Evolutionary conservation across 805 yeast genomes (phyloP).

Genomic region (Geotrichum ghanense): DNA sequence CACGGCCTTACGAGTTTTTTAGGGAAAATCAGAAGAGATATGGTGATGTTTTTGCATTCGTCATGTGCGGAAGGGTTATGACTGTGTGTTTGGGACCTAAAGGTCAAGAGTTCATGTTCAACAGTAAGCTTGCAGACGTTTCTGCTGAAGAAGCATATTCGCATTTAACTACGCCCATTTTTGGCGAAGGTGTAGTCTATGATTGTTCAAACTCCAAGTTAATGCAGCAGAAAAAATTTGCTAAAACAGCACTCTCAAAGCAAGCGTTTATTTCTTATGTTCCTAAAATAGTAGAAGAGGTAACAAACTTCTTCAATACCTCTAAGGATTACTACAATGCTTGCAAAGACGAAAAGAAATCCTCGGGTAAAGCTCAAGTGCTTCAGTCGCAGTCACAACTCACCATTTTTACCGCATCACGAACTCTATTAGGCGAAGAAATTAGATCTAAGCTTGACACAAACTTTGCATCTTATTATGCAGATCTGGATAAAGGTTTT

Average conservation of each 20-base stretch:
- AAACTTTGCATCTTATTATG: conserved; percentile 72
- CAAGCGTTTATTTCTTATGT: conserved; percentile 80
- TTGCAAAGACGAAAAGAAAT: conserved; percentile 22
- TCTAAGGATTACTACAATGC: conserved; percentile 35
- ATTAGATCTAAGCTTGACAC: conserved; percentile 74
- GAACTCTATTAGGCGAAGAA: conserved; percentile 84
- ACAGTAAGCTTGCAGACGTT: conserved; percentile 79
- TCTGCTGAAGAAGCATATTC: conserved; percentile 94
- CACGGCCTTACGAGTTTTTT: conserved; percentile 88
- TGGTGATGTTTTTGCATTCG: conserved; percentile 89
- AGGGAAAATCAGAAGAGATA: conserved; percentile 63
- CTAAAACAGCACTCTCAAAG: conserved; percentile 75
- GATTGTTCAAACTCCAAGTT: conserved; percentile 89
- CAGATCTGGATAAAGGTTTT: conserved; percentile 94
- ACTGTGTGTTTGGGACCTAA: conserved; percentile 94
- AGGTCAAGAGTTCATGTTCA: conserved; percentile 93
- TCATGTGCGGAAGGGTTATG: conserved; percentile 82
- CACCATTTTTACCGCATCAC: conserved; percentile 92
- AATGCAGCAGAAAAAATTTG: conserved; percentile 98
- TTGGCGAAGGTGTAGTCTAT: conserved; percentile 94
- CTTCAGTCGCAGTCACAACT: conserved; percentile 85
- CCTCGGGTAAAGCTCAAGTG: conserved; percentile 31
- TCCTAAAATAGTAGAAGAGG: conserved; percentile 77
- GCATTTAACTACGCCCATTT: conserved; percentile 96
- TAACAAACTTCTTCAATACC: conserved; percentile 47